phyloP scores from a whole-genome alignment of 352 stramenopile genomes.

The Phytophthora constricta region DNA sequence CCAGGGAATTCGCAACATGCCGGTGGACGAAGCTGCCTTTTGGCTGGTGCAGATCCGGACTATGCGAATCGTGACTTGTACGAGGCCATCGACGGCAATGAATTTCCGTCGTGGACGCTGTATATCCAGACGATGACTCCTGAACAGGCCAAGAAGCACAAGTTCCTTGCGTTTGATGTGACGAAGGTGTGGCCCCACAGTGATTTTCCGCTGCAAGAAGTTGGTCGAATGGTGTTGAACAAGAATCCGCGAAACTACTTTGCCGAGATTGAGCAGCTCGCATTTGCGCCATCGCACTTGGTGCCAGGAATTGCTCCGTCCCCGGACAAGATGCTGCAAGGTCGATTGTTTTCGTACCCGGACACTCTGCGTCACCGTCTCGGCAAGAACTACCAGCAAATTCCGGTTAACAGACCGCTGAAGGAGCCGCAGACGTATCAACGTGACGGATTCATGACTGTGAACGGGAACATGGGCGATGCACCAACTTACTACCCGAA shows the following conservation, averaged over 20 bases:
- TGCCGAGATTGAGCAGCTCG: slow-evolving; percentile 91
- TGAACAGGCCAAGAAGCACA: slow-evolving; percentile 57
- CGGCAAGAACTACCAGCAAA: slow-evolving; percentile 90
- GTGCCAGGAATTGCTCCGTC: slow-evolving; percentile 89
- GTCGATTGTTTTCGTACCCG: slow-evolving; percentile 89
- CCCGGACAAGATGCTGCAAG: slow-evolving; percentile 90
- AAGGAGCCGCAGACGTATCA: slow-evolving; percentile 70
- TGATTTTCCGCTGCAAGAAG: slow-evolving; percentile 79
- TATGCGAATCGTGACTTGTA: slow-evolving; percentile 90
- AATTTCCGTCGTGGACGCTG: slow-evolving; percentile 80
- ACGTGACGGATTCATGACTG: slow-evolving; percentile 68
- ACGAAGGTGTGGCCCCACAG: slow-evolving; percentile 91
- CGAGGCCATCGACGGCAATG: not conserved
- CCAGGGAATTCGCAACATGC: slow-evolving; percentile 83
- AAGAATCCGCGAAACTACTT: slow-evolving; percentile 91
- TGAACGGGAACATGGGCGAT: slow-evolving; percentile 69
- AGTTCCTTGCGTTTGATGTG: slow-evolving; percentile 88
- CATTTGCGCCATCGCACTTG: slow-evolving; percentile 88
- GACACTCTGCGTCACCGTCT: slow-evolving; percentile 90
- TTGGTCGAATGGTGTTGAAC: slow-evolving; percentile 86
- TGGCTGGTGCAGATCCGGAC: slow-evolving; percentile 75
- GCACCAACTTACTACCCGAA: slow-evolving; percentile 87
- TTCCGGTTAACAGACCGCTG: slow-evolving; percentile 89
- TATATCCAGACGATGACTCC: slow-evolving; percentile 13
- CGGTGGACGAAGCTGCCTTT: slow-evolving; percentile 63